Base-by-base conservation (phyloP, 2,329 filamentous ascomycete genomes). In the Aspergillus pseudoviridinutans region DNA sequence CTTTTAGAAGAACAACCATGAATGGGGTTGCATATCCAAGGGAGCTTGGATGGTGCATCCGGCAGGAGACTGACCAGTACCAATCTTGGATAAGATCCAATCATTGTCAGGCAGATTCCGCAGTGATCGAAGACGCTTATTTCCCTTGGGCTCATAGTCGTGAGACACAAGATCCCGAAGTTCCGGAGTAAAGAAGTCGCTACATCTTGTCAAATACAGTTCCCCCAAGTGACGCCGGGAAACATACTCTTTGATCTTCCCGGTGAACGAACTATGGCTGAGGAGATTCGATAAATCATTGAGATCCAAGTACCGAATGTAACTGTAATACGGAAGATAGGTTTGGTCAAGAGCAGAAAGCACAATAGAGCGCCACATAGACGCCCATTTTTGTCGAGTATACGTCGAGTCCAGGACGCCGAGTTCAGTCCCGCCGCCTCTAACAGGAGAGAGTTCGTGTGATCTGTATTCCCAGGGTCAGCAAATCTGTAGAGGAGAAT, bases 351-450 rank as follows among this genome's bases (percentile, higher is more conserved):
- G 73, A 57, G 85, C 85, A 8, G 88, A 91, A 7, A 85, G 75
- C 57, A 89, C 82, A 62, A 91, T 83, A 2, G 86, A 86, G 52
- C 83, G 82, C 88, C 88, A 91, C 51, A 89, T 71, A 6, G 83
- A 79, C 1, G 84, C 83, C 82, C 84, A 87, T 71, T 82, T 82
- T 54, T 79, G 78, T 25, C 44, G 44, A 25, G 24, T 24, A 47
- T 47, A 22, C 4, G 22, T 47, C 22, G 10, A 47, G 44, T 47
- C 44, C 41, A 44, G n/a, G 41, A 3, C 6, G 44, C 8, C 24
- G 7, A 47, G 22, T 73, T 72, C 72, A 41, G 67, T 70, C 56
- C 80, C 78, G 49, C 78, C 75, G 41, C 71, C 74, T 60, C 72
- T 75, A 17, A 79, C 74, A 7, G 74, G 71, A 7, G 77, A 78